Percentiles rank a stretch among this genome's conserved stretches.
Evolutionary conservation across 768 basidiomycete species (phyloP).

Genomic region (Amylocystis lapponica): DNA sequence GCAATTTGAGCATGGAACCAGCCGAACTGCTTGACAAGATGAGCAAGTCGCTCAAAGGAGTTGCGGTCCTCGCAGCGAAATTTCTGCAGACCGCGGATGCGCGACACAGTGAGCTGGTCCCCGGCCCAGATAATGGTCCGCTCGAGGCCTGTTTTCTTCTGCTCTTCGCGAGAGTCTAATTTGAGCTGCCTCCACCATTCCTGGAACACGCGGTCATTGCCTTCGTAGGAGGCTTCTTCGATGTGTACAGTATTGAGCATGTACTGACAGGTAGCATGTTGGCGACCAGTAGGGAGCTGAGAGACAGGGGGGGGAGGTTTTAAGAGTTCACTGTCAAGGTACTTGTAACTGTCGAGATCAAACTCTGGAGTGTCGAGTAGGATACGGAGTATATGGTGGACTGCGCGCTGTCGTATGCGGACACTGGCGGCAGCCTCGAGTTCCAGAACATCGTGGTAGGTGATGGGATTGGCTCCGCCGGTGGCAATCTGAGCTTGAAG

Average conservation of each 20-base stretch:
- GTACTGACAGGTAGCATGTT: no score
- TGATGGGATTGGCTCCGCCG: background rate
- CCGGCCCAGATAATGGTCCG: no score
- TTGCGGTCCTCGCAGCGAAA: slow-evolving; percentile 33
- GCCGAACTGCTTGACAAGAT: slow-evolving; percentile 26
- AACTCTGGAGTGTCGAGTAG: slow-evolving; percentile 5
- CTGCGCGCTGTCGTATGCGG: background rate
- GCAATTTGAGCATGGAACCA: no score
- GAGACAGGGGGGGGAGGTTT: slow-evolving; percentile 8
- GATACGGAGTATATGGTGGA: background rate
- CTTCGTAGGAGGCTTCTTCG: slow-evolving; percentile 23
- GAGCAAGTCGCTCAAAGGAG: slow-evolving; percentile 34
- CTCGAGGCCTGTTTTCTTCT: background rate
- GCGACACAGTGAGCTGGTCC: slow-evolving; percentile 35
- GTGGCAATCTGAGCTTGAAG: background rate
- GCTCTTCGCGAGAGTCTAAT: background rate
- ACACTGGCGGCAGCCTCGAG: background rate
- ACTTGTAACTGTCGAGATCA: background rate
- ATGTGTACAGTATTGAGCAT: no score
- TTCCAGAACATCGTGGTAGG: background rate
- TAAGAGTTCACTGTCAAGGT: background rate
- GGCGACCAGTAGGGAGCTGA: slow-evolving; percentile 11
- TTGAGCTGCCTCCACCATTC: slow-evolving; percentile 15
- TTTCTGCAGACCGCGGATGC: slow-evolving; percentile 31
- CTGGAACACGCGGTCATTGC: slow-evolving; percentile 6